Evolutionary conservation across 2,329 filamentous ascomycete genomes (phyloP).

Genomic region (Penicillium aurantiogriseum): DNA sequence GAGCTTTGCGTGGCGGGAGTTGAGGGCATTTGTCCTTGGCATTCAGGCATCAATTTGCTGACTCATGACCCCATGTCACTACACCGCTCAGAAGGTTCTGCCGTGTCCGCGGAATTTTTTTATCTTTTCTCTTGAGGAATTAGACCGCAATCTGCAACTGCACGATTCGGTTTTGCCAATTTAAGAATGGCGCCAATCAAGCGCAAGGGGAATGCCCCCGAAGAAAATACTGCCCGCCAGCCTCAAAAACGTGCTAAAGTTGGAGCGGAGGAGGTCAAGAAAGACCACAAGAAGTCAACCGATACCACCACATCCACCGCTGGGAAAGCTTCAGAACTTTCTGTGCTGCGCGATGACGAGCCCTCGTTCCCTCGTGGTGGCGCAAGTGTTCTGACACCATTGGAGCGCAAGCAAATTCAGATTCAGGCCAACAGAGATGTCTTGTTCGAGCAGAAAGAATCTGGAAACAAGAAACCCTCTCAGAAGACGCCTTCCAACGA

Average conservation of each 20-base stretch:
- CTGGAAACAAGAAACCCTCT: slow-evolving; percentile 52
- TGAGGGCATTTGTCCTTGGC: neutral
- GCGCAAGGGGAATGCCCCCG: slow-evolving; percentile 44
- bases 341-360: slow-evolving; percentile 70
- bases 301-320: slow-evolving; percentile 21
- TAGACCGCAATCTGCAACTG: slow-evolving; percentile 27
- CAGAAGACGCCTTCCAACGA: slow-evolving; percentile 47
- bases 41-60: slow-evolving; percentile 1
- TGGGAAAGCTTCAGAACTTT: slow-evolving; percentile 36
- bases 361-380: slow-evolving; percentile 89
- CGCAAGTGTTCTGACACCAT: slow-evolving; percentile 81
- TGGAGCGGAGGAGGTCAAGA: slow-evolving; percentile 35
- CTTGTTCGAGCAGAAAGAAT: slow-evolving; percentile 71
- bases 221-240: slow-evolving; percentile 36
- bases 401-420: slow-evolving; percentile 95
- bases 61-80: neutral
- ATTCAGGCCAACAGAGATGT: slow-evolving; percentile 91
- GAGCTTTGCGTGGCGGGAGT: neutral
- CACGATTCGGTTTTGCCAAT: slow-evolving; percentile 26
- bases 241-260: slow-evolving; percentile 44
- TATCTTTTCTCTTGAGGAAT: slow-evolving; percentile 29
- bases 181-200: slow-evolving; percentile 46
- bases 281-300: slow-evolving; percentile 36
- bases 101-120: slow-evolving; percentile 25
- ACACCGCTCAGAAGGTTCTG: slow-evolving; percentile 23